Conservation (phyloP, 1,284 basidiomycete species). For the Cryptococcus maquisensis region DNA sequence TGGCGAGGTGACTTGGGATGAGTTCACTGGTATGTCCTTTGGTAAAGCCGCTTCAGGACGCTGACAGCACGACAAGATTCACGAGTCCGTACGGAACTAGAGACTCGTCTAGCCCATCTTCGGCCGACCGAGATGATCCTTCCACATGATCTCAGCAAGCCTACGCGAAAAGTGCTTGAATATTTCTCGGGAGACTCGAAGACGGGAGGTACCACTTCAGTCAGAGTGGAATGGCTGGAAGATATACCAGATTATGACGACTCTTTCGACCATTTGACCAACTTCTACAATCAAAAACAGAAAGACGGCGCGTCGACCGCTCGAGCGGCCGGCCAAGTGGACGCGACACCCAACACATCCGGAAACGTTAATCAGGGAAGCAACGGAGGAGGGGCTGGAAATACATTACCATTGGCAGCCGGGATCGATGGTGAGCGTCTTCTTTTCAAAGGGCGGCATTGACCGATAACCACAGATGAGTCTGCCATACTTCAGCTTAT, state of each 20-base stretch:
- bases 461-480: slow-evolving; percentile 18
- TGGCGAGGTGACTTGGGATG: slow-evolving; percentile 87
- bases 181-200: slow-evolving; percentile 58
- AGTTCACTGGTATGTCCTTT: slow-evolving; percentile 64
- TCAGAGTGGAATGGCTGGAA: slow-evolving; percentile 63
- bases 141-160: slow-evolving; percentile 60
- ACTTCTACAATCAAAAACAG: slow-evolving; percentile 59
- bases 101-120: slow-evolving; percentile 73
- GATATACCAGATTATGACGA: slow-evolving; percentile 60
- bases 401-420: not conserved
- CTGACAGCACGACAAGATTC: slow-evolving; percentile 56
- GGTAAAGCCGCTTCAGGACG: not conserved
- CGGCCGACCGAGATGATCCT: slow-evolving; percentile 79
- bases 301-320: slow-evolving; percentile 23
- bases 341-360: slow-evolving; percentile 38
- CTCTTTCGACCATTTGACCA: slow-evolving; percentile 67
- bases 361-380: not conserved
- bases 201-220: slow-evolving; percentile 34
- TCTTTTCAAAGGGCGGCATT: not conserved
- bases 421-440: slow-evolving; percentile 7
- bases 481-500: slow-evolving; percentile 53
- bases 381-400: slow-evolving; percentile 8
- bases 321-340: no score
- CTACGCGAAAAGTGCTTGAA: slow-evolving; percentile 71
- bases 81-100: slow-evolving; percentile 79